phyloP scores from a whole-genome alignment of 805 yeast genomes.

The Jamesozyma gamospora region DNA sequence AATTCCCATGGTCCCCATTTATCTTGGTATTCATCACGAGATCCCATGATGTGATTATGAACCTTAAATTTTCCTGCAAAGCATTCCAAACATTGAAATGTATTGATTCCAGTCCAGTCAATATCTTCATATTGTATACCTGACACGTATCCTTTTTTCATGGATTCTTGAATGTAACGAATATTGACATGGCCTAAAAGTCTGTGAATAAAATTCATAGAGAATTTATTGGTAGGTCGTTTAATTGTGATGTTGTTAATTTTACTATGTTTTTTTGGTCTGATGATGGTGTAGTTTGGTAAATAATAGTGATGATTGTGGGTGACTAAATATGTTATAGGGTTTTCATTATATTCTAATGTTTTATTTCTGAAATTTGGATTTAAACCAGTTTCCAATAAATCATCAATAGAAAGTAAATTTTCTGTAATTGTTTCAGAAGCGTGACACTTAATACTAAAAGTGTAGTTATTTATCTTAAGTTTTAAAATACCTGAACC shows the following conservation, averaged over 20 bases:
- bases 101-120: slow-evolving; percentile 28
- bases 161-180: neutral
- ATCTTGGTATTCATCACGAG: slow-evolving; percentile 3
- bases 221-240: neutral
- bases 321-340: too few species aligned
- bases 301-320: too few species aligned
- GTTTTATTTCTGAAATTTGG: too few species aligned
- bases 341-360: too few species aligned
- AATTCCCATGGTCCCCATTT: slow-evolving; percentile 5
- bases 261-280: too few species aligned
- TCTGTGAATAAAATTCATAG: neutral
- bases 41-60: slow-evolving; percentile 5
- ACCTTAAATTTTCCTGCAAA: slow-evolving; percentile 3
- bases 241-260: neutral
- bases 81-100: slow-evolving; percentile 20
- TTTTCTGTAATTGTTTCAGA: too few species aligned
- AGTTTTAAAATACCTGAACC: too few species aligned
- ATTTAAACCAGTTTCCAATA: too few species aligned
- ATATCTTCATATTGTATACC: slow-evolving; percentile 1
- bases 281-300: too few species aligned
- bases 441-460: too few species aligned
- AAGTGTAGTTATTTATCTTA: too few species aligned
- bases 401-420: too few species aligned
- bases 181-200: slow-evolving; percentile 1
- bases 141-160: neutral